phyloP scores from a whole-genome alignment of 2,329 filamentous ascomycete species.

The Beauveria sp. region DNA sequence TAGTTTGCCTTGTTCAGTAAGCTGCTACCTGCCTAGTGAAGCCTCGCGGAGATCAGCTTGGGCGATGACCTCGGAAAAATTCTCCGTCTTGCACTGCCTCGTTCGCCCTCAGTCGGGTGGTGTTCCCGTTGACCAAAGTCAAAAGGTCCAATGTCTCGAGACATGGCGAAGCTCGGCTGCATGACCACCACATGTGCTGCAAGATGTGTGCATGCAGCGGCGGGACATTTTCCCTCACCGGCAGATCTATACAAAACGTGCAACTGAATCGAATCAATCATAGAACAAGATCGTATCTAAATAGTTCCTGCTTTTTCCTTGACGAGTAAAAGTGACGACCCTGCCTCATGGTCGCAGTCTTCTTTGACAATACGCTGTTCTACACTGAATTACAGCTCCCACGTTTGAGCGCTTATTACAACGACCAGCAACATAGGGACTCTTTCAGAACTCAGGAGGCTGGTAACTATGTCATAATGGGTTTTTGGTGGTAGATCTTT shows the following conservation, averaged over 20 bases:
- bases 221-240: neutral
- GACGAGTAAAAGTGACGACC: no score
- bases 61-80: neutral
- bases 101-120: neutral
- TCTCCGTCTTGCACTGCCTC: constrained; percentile 8
- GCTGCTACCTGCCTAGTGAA: neutral
- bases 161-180: neutral
- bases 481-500: neutral
- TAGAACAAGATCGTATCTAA: no score
- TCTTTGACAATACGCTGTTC: neutral
- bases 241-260: neutral
- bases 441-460: neutral
- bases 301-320: no score
- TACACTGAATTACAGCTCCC: neutral
- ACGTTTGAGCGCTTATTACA: neutral
- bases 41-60: neutral
- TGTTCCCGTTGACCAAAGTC: neutral
- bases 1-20: neutral
- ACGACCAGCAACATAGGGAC: neutral
- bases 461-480: neutral
- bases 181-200: neutral
- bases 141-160: neutral
- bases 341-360: no score
- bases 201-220: neutral
- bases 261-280: neutral